phyloP scores from a whole-genome alignment of 2,329 filamentous ascomycete species.

The Aschersonia sp. region DNA sequence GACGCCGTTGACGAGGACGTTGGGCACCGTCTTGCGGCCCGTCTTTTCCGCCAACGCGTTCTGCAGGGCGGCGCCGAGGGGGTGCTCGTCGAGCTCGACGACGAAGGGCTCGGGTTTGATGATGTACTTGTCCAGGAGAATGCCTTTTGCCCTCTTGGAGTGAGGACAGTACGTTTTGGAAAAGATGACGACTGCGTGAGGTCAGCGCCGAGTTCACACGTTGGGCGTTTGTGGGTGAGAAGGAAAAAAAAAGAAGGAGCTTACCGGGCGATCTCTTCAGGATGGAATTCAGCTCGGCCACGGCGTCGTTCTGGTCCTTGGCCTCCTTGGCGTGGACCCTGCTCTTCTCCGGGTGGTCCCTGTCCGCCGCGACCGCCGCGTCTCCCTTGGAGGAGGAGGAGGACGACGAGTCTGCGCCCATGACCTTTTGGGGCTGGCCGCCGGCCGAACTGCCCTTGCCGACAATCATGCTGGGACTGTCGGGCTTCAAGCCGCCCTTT shows the following conservation, averaged over 20 bases:
- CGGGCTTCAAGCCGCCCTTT: conserved; percentile 31
- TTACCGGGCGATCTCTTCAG: conserved; percentile 73
- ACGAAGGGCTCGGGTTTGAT: conserved; percentile 75
- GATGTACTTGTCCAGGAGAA: conserved; percentile 71
- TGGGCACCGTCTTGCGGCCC: conserved; percentile 75
- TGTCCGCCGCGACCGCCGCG: conserved; percentile 44
- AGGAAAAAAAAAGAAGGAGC: conserved; percentile 11
- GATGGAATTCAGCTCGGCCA: conserved; percentile 61
- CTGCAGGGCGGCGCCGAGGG: conserved; percentile 60
- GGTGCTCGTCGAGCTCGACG: conserved; percentile 78
- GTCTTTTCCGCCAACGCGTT: conserved; percentile 57
- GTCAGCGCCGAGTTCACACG: no score
- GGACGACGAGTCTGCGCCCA: neutral
- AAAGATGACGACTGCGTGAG: conserved; percentile 68
- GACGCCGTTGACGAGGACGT: conserved; percentile 74
- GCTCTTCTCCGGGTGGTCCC: conserved; percentile 26
- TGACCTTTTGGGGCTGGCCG: conserved; percentile 26
- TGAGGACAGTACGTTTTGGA: conserved; percentile 87
- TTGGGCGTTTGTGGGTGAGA: neutral
- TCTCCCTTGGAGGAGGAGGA: conserved; percentile 21
- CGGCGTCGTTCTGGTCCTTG: conserved; percentile 47
- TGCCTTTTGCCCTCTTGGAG: conserved; percentile 70
- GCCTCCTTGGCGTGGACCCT: conserved; percentile 24
- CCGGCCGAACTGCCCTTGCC: conserved; percentile 43
- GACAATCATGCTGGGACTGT: conserved; percentile 40